These are phyloP conservation scores for Millerozyma miso DNA, from an alignment of 805 yeast genomes.

Conservation along the genomic window DNA sequence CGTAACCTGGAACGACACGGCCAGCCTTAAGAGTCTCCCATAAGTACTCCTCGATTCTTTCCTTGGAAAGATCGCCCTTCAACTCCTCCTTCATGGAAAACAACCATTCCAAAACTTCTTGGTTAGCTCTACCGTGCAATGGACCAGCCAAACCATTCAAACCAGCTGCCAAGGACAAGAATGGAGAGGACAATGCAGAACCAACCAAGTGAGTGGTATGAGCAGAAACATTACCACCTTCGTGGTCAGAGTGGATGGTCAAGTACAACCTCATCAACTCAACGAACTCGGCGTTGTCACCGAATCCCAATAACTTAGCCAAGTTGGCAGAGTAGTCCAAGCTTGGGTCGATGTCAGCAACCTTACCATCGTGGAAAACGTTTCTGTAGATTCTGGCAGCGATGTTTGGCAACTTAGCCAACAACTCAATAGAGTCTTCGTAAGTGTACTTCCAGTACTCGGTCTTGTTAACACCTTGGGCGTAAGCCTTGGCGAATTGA, in stretches of 20 bases:
- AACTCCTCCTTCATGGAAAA: constrained; percentile 59
- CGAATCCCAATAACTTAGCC: constrained; percentile 59
- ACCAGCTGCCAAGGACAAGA: constrained; percentile 72
- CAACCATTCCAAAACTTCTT: constrained; percentile 76
- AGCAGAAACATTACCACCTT: constrained; percentile 81
- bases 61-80: constrained; percentile 54
- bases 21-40: constrained; percentile 71
- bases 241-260: constrained; percentile 77
- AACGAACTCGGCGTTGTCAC: constrained; percentile 54
- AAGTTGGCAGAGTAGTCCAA: constrained; percentile 74
- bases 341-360: constrained; percentile 49
- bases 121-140: constrained; percentile 80
- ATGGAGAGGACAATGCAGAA: constrained; percentile 74
- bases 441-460: constrained; percentile 74
- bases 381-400: constrained; percentile 75
- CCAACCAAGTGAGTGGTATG: constrained; percentile 82
- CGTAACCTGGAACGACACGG: constrained; percentile 84
- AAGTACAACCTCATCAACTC: constrained; percentile 70
- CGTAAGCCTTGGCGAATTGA: constrained; percentile 67
- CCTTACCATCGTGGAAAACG: constrained; percentile 51
- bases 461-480: constrained; percentile 60
- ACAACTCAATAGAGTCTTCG: constrained; percentile 66
- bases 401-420: constrained; percentile 69
- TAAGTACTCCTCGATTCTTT: constrained; percentile 58
- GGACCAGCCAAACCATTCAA: constrained; percentile 84